Evolutionary conservation across 306 rosid genomes (phyloP).

Genomic region (Argentina anserina): DNA sequence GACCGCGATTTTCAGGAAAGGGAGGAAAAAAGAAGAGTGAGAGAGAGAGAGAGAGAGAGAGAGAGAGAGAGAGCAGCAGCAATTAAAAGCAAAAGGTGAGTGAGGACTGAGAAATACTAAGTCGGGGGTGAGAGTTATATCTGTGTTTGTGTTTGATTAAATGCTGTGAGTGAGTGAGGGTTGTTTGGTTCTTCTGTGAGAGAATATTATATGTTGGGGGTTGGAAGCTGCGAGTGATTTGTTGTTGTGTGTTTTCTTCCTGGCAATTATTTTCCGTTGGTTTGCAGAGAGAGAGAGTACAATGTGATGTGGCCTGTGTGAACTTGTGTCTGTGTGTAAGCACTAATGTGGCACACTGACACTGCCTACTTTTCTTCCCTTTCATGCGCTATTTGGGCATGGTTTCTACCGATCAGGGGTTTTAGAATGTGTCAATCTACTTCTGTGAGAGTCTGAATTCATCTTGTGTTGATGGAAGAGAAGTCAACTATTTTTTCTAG

Average conservation of each 20-base stretch:
- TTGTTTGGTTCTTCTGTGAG: conserved; percentile 10
- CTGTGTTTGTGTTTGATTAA: conserved; percentile 1
- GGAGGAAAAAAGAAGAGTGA: conserved; percentile 20
- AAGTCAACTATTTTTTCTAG: neutral
- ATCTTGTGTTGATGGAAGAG: neutral
- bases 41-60: too few species aligned
- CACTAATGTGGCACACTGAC: conserved; percentile 16
- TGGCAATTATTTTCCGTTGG: conserved; percentile 19
- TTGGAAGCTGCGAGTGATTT: neutral
- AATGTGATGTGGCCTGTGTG: neutral
- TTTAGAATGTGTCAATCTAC: neutral
- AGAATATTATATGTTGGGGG: conserved; percentile 21
- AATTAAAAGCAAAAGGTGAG: conserved; percentile 57
- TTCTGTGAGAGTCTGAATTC: neutral
- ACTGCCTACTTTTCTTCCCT: neutral
- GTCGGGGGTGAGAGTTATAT: neutral
- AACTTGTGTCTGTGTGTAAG: conserved; percentile 1
- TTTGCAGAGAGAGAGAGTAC: neutral
- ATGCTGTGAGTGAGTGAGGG: neutral
- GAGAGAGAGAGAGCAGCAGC: too few species aligned
- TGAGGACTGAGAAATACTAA: neutral
- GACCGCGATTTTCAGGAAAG: conserved; percentile 47
- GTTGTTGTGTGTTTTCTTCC: conserved; percentile 10
- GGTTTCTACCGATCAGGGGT: neutral
- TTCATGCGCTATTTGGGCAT: neutral